Base-by-base conservation (phyloP, 257 asterid species). In the Nicotiana paniculata region DNA sequence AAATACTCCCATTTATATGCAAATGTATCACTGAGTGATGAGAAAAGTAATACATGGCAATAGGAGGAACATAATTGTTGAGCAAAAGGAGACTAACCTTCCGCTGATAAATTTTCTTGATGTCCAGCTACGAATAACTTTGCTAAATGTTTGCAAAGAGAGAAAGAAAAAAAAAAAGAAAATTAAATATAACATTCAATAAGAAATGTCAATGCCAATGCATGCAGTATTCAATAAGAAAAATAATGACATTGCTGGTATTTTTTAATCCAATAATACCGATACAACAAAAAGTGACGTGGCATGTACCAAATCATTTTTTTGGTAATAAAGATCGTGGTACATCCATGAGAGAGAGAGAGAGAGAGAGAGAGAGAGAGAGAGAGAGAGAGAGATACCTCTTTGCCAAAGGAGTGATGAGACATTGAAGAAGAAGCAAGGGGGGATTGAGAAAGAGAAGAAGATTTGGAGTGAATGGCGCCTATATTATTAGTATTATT, bases 401-500 rank as follows among this genome's bases (percentile, higher is more conserved):
- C 0, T 28, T 28, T 28, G 30, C 30, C 30, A 1, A 1, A 70
- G 51, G 89, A 70, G 79, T 86, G 88, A 80, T 80, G 85, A 67
- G 88, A 76, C 37, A 78, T 46, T 33, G 86, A 68, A 81, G 88
- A 68, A 61, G 90, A 51, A 21, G 84, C 77, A 32, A 3, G 4
- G 3, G 90, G 84, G 32, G 95, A 86, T 80, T 87, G 88, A 17
- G 85, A 82, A 13, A 93, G 89, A 46, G 92, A 84, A 78, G 93
- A 86, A 2, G 90, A 88, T 86, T 88, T 90, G 78, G 92, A 86
- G 84, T 83, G 80, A 61, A 68, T 37, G 5, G 79, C 83, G 4
- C 35, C 4, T 3, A 32, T 32, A 85, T 77, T 48, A 12, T 83
- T 28, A 28, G 1, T 28, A 28, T 28, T 28, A 28, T 28, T 84